Evolutionary conservation across 1,139 yeast species (phyloP).

Genomic region (Zygoascus hellenicus): DNA sequence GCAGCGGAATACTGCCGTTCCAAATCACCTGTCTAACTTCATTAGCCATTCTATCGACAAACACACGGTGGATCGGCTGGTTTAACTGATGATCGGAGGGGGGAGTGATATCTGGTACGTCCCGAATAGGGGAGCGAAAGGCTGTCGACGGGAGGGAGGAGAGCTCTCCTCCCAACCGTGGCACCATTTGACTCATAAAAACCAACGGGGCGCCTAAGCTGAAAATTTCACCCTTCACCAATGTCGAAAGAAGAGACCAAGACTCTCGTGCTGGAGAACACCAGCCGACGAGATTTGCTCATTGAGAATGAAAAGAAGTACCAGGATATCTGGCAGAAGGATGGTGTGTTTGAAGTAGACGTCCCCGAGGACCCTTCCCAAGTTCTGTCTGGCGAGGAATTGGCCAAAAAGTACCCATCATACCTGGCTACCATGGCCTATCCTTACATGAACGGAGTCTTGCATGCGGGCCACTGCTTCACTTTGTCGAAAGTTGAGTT

Average conservation of each 20-base stretch:
- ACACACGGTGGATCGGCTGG: neutral
- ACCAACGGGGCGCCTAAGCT: neutral
- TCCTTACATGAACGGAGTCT: slow-evolving; percentile 98
- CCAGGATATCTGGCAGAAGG: slow-evolving; percentile 82
- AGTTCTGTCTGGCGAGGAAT: slow-evolving; percentile 53
- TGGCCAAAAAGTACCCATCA: slow-evolving; percentile 78
- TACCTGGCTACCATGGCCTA: slow-evolving; percentile 93
- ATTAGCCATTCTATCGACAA: neutral
- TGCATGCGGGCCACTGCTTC: slow-evolving; percentile 97
- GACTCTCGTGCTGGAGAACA: slow-evolving; percentile 42
- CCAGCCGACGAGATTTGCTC: slow-evolving; percentile 90
- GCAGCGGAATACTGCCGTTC: slow-evolving; percentile 51
- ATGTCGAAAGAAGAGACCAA: slow-evolving; percentile 21
- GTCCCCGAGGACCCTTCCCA: slow-evolving; percentile 77
- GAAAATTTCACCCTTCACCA: slow-evolving; percentile 1
- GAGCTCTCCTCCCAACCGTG: no score
- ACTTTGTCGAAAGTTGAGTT: slow-evolving; percentile 94
- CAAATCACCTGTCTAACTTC: slow-evolving; percentile 39
- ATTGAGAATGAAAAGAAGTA: slow-evolving; percentile 86
- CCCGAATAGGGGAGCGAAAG: neutral
- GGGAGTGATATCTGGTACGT: neutral
- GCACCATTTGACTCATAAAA: neutral
- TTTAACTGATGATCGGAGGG: neutral
- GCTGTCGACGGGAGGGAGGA: slow-evolving; percentile 4
- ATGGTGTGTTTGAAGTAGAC: slow-evolving; percentile 75